phyloP scores from a whole-genome alignment of 257 asterid species.

The Ilex asprella region DNA sequence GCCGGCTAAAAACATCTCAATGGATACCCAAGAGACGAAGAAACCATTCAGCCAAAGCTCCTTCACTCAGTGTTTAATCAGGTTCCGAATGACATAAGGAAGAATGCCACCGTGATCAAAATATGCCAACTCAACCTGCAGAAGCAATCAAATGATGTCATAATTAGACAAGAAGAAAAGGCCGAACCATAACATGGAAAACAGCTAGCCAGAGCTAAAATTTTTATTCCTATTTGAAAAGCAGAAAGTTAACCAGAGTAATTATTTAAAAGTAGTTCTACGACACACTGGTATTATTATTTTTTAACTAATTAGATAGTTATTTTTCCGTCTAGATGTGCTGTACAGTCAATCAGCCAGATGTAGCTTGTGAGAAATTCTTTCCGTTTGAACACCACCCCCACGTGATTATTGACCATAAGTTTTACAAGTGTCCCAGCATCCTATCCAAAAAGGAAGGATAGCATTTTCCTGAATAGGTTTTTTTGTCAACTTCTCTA shows the following conservation, averaged over 20 bases:
- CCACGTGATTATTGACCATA: no score
- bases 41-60: neutral
- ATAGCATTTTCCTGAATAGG: no score
- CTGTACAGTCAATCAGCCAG: no score
- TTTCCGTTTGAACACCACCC: no score
- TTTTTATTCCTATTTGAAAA: neutral
- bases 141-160: neutral
- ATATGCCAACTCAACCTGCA: slow-evolving; percentile 77
- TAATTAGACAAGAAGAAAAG: neutral
- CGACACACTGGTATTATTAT: neutral
- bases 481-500: no score
- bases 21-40: slow-evolving; percentile 6
- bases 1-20: neutral
- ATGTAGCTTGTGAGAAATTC: no score
- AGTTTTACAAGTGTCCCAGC: no score
- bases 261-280: neutral
- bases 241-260: neutral
- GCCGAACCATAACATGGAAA: no score
- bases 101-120: slow-evolving; percentile 83
- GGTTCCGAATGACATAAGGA: slow-evolving; percentile 57
- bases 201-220: neutral
- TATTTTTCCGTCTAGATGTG: no score
- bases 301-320: neutral
- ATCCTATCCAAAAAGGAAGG: no score
- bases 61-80: slow-evolving; percentile 36